A percentile compares a stretch with the other conserved stretches of the same genome.
These are phyloP conservation scores for Cornus controversa DNA, from an alignment of 148 eudicot genomes.

Conservation along the genomic window DNA sequence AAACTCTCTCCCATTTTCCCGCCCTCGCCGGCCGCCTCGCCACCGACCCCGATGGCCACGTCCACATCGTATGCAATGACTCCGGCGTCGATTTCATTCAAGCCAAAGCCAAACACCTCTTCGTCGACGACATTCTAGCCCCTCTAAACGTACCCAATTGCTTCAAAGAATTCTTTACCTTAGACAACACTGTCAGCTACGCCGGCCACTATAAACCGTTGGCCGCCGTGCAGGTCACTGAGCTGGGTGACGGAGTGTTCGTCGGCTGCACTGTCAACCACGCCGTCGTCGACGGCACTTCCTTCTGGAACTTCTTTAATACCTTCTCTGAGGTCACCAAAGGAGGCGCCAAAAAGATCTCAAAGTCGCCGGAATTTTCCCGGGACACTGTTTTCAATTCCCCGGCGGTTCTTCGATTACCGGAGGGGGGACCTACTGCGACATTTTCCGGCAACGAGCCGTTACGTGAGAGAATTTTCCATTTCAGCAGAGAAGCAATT, in stretches of 20 bases:
- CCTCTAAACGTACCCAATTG: conserved; percentile 23
- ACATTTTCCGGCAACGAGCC: conserved; percentile 49
- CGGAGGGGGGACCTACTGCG: conserved; percentile 48
- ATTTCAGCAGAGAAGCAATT: conserved; percentile 50
- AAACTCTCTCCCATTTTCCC: conserved; percentile 41
- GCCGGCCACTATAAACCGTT: conserved; percentile 46
- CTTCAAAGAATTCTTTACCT: conserved; percentile 38
- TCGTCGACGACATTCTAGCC: conserved; percentile 3
- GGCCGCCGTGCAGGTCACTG: conserved; percentile 49
- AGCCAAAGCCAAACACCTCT: conserved; percentile 29
- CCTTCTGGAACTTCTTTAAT: conserved; percentile 73
- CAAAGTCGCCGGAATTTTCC: conserved; percentile 37
- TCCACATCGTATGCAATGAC: conserved; percentile 44
- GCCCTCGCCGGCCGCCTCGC: conserved; percentile 52
- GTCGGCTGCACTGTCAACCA: conserved; percentile 55
- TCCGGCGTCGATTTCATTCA: conserved; percentile 41
- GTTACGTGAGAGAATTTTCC: conserved; percentile 63
- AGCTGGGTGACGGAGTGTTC: conserved; percentile 49
- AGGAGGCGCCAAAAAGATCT: conserved; percentile 30
- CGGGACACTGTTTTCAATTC: conserved; percentile 45
- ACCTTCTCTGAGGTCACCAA: conserved; percentile 45
- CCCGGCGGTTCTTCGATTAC: conserved; percentile 41
- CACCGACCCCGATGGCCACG: conserved; percentile 36
- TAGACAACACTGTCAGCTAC: conserved; percentile 47
- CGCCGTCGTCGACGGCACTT: conserved; percentile 62